Base-by-base conservation (phyloP, 2,329 filamentous ascomycete species). In the Colletotrichum karsti region DNA sequence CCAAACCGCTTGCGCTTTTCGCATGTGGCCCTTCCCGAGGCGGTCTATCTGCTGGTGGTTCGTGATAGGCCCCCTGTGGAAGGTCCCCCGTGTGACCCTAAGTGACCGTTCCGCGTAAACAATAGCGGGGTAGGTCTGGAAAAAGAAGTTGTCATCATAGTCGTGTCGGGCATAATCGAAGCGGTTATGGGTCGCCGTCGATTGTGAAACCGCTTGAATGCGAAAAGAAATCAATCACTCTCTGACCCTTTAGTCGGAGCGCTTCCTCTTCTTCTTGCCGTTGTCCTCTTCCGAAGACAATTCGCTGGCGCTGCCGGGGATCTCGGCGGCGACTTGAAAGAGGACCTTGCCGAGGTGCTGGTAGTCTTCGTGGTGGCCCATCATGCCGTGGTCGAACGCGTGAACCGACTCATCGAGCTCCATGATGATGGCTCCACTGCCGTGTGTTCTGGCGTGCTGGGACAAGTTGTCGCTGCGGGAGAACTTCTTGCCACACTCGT, bases 401-500 rank as follows among this genome's bases (percentile, higher is more conserved):
- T 80, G 80, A 2, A 75, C 78, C 46, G 87, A 87, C 62, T 92
- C 88, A 72, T 95, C 93, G 55, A 98, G 88, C 75, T 93, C 93
- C 92, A 98, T 95, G 76, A 97, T 91, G 72, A 98, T 93, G 69
- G 94, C 93, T 70, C 94, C 94, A 67, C 91, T 92, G 63, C 94
- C 94, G 77, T 99, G 96, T 5, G 96, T 99, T 71, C 96, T 91
- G 71, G 96, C 92, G 79, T 99, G 96, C 83, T 99, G 96, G 24
- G 94, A 93, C 15, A 99, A 89, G 85, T 99, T 99, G 83, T 99
- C 96, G 74, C 93, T 97, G 75, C 96, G 92, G 20, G 95, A 98
- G 84, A 98, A 99, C 86, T 97, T 98, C 92, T 99, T 99, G 75
- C 96, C 95, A 77, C 96, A 99, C 84, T 99, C 95, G 72, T 91